Evolutionary conservation across 208 protist species (phyloP).

Genomic region (Vickermania spadyakhi): DNA sequence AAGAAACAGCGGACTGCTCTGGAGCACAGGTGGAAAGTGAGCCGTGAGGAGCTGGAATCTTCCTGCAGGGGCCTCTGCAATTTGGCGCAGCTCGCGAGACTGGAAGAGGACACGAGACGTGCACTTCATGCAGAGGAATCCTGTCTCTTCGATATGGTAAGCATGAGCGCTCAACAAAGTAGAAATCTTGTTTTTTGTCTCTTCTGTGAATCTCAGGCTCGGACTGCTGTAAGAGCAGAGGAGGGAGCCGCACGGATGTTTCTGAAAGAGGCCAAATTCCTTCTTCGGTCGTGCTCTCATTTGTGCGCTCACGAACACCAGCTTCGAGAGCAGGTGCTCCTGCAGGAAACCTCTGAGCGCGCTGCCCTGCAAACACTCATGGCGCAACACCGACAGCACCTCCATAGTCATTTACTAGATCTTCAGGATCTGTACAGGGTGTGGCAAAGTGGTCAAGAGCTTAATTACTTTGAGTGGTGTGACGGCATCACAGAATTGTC

Average conservation of each 20-base stretch:
- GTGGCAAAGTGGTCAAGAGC: slow-evolving; percentile 4
- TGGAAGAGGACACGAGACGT: too few relatives aligned
- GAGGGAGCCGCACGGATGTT: slow-evolving; percentile 9
- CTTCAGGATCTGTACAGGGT: slow-evolving; percentile 2
- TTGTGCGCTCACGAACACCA: slow-evolving; percentile 3
- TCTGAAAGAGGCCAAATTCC: slow-evolving; percentile 4
- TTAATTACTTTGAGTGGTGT: slow-evolving; percentile 6
- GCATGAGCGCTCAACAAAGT: background rate
- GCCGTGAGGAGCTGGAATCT: slow-evolving; percentile 12
- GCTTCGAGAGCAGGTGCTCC: slow-evolving; percentile 17
- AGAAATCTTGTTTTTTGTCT: background rate
- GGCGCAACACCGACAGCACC: slow-evolving; percentile 7
- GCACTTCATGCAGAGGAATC: too few relatives aligned
- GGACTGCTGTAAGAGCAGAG: slow-evolving; percentile 14
- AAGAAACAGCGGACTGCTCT: background rate
- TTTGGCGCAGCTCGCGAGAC: slow-evolving; percentile 21
- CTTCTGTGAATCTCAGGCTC: slow-evolving; percentile 14
- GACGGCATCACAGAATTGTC: slow-evolving; percentile 2
- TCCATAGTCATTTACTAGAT: slow-evolving; percentile 1
- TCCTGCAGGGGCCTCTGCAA: slow-evolving; percentile 12
- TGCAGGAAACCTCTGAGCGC: slow-evolving; percentile 22
- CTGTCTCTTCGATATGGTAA: too few relatives aligned
- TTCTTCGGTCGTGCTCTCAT: slow-evolving; percentile 4
- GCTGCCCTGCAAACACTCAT: slow-evolving; percentile 2
- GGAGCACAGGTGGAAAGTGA: slow-evolving; percentile 8